Percentiles rank a stretch among this genome's conserved stretches.
These are phyloP conservation scores for Cyanodermella asteris DNA, from an alignment of 2,329 filamentous ascomycete species.

Conservation along the genomic window DNA sequence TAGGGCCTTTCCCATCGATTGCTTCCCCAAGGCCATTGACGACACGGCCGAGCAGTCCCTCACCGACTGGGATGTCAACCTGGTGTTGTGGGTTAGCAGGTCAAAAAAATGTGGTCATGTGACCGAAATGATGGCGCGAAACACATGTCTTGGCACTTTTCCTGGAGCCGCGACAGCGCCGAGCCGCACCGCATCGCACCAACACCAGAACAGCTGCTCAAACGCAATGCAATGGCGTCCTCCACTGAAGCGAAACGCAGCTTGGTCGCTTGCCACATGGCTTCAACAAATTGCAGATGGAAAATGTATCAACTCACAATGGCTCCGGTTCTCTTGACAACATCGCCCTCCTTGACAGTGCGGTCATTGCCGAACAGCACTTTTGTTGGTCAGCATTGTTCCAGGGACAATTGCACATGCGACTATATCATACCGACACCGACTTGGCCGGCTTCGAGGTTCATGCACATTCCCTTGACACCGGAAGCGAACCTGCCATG, in stretches of 20 bases:
- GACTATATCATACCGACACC: too few species aligned
- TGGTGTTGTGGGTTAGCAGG: slow-evolving; percentile 18
- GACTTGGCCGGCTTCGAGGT: slow-evolving; percentile 99
- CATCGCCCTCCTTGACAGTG: slow-evolving; percentile 98
- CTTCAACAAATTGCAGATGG: too few species aligned
- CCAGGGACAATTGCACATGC: too few species aligned
- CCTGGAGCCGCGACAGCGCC: too few species aligned
- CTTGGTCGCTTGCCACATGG: slow-evolving; percentile 8
- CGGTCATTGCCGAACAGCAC: slow-evolving; percentile 99
- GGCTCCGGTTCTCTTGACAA: slow-evolving; percentile 97
- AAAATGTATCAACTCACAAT: slow-evolving; percentile 49
- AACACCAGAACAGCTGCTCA: too few species aligned
- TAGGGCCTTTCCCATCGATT: slow-evolving; percentile 96
- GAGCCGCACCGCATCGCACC: too few species aligned
- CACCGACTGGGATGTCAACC: slow-evolving; percentile 92
- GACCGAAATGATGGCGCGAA: too few species aligned
- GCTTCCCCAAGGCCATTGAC: slow-evolving; percentile 97
- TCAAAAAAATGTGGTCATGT: too few species aligned
- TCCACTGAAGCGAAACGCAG: too few species aligned
- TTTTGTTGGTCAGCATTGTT: too few species aligned
- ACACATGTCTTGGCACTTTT: too few species aligned
- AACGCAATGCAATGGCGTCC: too few species aligned
- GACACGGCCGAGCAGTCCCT: slow-evolving; percentile 88
- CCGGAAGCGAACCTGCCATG: slow-evolving; percentile 90
- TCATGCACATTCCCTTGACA: slow-evolving; percentile 99